These are phyloP conservation scores for Cutaneotrichosporon spelunceum DNA, from an alignment of 1,284 basidiomycete species.

Conservation along the genomic window DNA sequence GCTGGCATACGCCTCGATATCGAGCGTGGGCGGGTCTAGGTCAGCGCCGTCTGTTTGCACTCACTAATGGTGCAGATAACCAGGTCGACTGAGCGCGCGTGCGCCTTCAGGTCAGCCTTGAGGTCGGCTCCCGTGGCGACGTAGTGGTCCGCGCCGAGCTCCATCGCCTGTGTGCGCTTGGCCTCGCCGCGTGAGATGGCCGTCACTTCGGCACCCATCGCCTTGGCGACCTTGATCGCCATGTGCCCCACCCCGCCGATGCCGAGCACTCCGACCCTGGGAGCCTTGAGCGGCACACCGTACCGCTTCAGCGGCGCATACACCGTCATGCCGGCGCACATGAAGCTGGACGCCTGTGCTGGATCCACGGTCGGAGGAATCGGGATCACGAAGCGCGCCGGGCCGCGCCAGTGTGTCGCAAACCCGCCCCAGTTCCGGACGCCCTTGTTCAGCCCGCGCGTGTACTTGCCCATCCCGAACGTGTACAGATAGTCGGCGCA, in stretches of 20 bases:
- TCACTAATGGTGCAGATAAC: conserved; percentile 52
- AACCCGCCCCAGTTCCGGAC: conserved; percentile 51
- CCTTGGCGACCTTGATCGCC: conserved; percentile 52
- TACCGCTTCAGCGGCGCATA: conserved; percentile 54
- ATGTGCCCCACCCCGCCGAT: conserved; percentile 53
- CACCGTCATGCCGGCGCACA: conserved; percentile 53
- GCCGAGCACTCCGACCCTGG: conserved; percentile 55
- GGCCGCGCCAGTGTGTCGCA: conserved; percentile 49
- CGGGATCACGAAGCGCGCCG: conserved; percentile 61
- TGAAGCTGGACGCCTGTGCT: conserved; percentile 55
- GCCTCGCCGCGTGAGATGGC: conserved; percentile 56
- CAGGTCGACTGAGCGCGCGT: conserved; percentile 50
- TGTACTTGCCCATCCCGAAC: conserved; percentile 3
- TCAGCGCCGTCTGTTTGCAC: conserved; percentile 9
- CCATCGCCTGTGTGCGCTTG: conserved; percentile 55
- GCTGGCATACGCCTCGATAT: conserved; percentile 41
- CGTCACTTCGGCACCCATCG: conserved; percentile 60
- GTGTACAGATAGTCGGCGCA: conserved; percentile 2
- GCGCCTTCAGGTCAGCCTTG: conserved; percentile 30
- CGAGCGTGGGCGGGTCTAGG: conserved; percentile 18
- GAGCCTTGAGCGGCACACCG: conserved; percentile 53
- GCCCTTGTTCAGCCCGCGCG: conserved; percentile 28
- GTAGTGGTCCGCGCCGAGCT: conserved; percentile 53
- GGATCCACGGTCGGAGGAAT: conserved; percentile 60
- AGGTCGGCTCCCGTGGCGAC: conserved; percentile 40